Conservation (phyloP, 768 basidiomycete species). For the Lentinula edodes region DNA sequence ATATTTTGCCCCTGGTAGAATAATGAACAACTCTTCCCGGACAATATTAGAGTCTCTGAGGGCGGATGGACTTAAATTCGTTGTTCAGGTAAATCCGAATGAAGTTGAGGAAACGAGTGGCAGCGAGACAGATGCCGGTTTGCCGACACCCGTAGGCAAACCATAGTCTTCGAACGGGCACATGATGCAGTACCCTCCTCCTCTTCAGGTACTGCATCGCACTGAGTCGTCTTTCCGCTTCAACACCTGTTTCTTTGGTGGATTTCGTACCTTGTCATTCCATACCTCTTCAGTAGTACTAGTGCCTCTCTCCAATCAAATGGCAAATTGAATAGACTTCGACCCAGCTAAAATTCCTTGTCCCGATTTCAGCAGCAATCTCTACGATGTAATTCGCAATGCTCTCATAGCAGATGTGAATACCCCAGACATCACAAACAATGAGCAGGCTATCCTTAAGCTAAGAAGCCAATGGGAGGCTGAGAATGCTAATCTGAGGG, state of each 20-base stretch:
- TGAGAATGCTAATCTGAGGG: neutral
- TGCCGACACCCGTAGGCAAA: neutral
- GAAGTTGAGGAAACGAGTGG: no score
- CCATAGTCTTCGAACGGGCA: slow-evolving; percentile 5
- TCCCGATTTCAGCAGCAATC: neutral
- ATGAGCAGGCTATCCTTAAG: slow-evolving; percentile 10
- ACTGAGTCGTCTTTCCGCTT: neutral
- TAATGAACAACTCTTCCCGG: neutral
- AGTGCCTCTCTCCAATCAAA: neutral
- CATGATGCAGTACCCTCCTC: slow-evolving; percentile 1
- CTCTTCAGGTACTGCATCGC: neutral
- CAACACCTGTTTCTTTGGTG: neutral
- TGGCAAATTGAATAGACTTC: neutral
- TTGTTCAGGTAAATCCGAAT: no score
- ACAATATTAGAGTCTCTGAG: neutral
- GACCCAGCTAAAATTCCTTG: slow-evolving; percentile 1
- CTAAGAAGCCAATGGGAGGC: neutral
- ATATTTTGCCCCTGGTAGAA: neutral
- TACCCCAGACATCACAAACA: neutral
- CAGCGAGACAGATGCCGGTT: no score
- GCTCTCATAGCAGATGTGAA: neutral
- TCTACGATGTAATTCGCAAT: neutral
- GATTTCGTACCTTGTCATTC: no score
- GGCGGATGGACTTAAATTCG: no score
- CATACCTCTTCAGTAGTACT: no score